Base-by-base conservation (phyloP, 2,329 filamentous ascomycete species). In the Aspergillus novofumigatus region DNA sequence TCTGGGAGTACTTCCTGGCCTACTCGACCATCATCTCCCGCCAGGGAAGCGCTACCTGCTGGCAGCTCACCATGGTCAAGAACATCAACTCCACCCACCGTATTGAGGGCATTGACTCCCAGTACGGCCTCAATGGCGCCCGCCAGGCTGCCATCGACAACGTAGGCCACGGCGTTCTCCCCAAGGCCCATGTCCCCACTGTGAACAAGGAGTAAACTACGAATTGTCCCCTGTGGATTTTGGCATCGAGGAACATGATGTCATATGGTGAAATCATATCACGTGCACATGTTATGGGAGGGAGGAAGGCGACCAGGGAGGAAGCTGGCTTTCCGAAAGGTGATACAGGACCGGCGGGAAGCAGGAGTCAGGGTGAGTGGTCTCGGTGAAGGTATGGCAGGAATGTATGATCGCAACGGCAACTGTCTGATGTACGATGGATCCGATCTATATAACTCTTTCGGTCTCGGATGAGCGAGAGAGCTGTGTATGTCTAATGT, bases 1-100 rank as follows among this genome's bases (percentile, higher is more conserved):
- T 94, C 73, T 95, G 91, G 91, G 90, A 95, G 72, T 91, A 86
- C 77, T 96, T 96, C 85, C 84, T 95, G 59, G 90, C 90, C 62
- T 92, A 86, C 75, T 91, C 89, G 20, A 90, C 87, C 71, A 95
- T 96, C 73, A 85, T 85, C 69, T 91, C 91, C 26, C 87, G 91
- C 71, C 91, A 95, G 76, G 91, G 91, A 64, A 82, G 83, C 65
- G 91, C 91, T 55, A 91, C 90, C 32, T 94, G 91, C 82, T 95
- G 86, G 81, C 91, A 95, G 80, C 89, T 96, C 68, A 87, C 87
- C 20, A 79, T 91, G 58, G 89, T 93, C 75, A 95, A 95, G 86
- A 95, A 95, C 80, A 83, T 95, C 76, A 95, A 95, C 80, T 86
- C 88, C 38, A 91, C 86, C 32, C 91, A 95, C 79, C 88, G 91